Evolutionary conservation across 2,329 filamentous ascomycete genomes (phyloP).

Genomic region (Catunica adiposa): DNA sequence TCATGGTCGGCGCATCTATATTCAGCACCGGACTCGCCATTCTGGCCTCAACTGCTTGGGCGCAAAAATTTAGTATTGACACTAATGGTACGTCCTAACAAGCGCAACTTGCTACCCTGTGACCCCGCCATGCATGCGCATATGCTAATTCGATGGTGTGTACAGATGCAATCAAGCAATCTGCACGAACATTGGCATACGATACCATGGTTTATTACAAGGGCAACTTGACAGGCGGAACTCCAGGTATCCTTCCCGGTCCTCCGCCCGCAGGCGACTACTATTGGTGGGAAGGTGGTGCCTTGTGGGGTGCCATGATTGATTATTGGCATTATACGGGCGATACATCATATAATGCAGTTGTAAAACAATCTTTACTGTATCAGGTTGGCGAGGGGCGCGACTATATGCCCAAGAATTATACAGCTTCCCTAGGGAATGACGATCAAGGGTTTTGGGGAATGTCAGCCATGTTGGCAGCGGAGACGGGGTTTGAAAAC

Average conservation of each 20-base stretch:
- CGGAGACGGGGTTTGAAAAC: conserved; percentile 46
- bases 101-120: neutral
- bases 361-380: conserved; percentile 38
- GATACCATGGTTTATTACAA: conserved; percentile 36
- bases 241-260: conserved; percentile 40
- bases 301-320: conserved; percentile 50
- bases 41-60: neutral
- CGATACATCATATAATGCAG: conserved; percentile 44
- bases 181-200: conserved; percentile 31
- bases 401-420: conserved; percentile 45
- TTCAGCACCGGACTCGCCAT: neutral
- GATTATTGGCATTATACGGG: conserved; percentile 56
- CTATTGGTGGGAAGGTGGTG: conserved; percentile 62
- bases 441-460: conserved; percentile 60
- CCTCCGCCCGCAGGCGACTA: conserved; percentile 39
- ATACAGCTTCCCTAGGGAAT: conserved; percentile 44
- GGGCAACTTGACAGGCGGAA: conserved; percentile 33
- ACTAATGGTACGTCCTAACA: conserved; percentile 2
- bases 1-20: too few species aligned
- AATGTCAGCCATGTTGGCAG: conserved; percentile 49
- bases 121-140: neutral
- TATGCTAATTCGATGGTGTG: neutral
- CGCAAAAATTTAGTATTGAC: conserved; percentile 6
- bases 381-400: conserved; percentile 39
- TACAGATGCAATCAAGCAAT: conserved; percentile 29